Conservation (phyloP, 306 rosid genomes). For the Pyrus communis region DNA sequence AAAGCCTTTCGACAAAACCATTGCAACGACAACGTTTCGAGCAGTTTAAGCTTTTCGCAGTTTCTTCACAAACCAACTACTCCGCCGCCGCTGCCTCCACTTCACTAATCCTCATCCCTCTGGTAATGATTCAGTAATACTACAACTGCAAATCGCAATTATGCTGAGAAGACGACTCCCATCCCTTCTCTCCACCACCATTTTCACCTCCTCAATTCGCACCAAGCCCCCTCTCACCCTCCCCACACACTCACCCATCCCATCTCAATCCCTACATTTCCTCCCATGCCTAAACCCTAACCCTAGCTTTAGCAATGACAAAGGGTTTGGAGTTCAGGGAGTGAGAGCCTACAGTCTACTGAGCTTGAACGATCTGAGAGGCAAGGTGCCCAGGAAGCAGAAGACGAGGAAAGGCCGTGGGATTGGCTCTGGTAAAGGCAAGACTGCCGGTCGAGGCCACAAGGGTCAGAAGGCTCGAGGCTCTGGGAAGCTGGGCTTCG, state of each 20-base stretch:
- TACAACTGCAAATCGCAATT: neutral
- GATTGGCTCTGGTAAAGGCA: constrained; percentile 95
- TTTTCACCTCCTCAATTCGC: neutral
- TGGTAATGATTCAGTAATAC: too few relatives aligned
- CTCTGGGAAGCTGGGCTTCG: constrained; percentile 79
- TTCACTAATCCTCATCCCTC: too few relatives aligned
- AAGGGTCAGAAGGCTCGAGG: constrained; percentile 95
- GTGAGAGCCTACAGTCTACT: constrained; percentile 73
- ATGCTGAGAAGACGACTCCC: constrained; percentile 34
- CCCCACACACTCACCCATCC: neutral
- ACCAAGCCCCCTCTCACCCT: constrained; percentile 3
- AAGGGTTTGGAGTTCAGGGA: constrained; percentile 9
- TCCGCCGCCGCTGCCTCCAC: too few relatives aligned
- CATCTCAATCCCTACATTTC: constrained; percentile 2
- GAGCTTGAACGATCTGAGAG: constrained; percentile 83
- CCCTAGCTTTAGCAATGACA: neutral
- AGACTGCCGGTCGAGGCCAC: constrained; percentile 98
- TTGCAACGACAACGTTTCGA: too few relatives aligned
- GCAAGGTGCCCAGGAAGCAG: constrained; percentile 80
- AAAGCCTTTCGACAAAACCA: too few relatives aligned
- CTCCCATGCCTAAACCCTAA: neutral
- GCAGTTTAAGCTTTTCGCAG: too few relatives aligned
- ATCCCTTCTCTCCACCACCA: constrained; percentile 25
- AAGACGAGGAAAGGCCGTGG: constrained; percentile 92
- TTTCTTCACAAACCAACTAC: too few relatives aligned